phyloP scores from a whole-genome alignment of 805 yeast species.

The Barnettozyma botsteinii region DNA sequence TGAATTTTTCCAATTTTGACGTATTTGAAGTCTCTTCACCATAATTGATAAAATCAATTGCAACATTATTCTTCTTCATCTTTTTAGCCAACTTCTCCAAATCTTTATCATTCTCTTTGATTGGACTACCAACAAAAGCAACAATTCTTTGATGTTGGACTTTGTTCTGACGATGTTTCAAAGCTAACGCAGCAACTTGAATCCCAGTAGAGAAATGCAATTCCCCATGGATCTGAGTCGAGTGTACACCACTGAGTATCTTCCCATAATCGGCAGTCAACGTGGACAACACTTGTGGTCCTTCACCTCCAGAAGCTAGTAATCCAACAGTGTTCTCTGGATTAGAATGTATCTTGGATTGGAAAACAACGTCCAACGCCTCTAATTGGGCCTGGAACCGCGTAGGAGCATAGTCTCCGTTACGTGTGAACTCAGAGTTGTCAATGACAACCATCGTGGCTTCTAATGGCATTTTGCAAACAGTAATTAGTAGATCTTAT shows the following conservation, averaged over 20 bases:
- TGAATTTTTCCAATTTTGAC: conserved; percentile 71
- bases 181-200: conserved; percentile 89
- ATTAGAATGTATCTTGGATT: conserved; percentile 77
- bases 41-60: conserved; percentile 84
- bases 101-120: conserved; percentile 60
- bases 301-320: conserved; percentile 79
- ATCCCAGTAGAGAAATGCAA: conserved; percentile 73
- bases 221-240: conserved; percentile 63
- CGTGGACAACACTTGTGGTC: conserved; percentile 84
- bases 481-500: conserved; percentile 8
- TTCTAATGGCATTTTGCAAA: conserved; percentile 74
- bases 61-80: conserved; percentile 87
- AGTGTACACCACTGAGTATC: conserved; percentile 77
- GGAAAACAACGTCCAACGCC: conserved; percentile 81
- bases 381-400: conserved; percentile 91
- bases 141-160: conserved; percentile 87
- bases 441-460: conserved; percentile 95
- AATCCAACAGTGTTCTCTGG: conserved; percentile 95
- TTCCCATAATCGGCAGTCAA: conserved; percentile 84
- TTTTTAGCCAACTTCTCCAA: conserved; percentile 82
- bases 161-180: conserved; percentile 93
- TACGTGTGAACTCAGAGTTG: conserved; percentile 92
- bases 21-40: conserved; percentile 85
- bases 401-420: conserved; percentile 87
- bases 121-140: conserved; percentile 85